Base-by-base conservation (phyloP, 371 early-diverging fungal genomes). In the Dinochytrium kinnereticum region DNA sequence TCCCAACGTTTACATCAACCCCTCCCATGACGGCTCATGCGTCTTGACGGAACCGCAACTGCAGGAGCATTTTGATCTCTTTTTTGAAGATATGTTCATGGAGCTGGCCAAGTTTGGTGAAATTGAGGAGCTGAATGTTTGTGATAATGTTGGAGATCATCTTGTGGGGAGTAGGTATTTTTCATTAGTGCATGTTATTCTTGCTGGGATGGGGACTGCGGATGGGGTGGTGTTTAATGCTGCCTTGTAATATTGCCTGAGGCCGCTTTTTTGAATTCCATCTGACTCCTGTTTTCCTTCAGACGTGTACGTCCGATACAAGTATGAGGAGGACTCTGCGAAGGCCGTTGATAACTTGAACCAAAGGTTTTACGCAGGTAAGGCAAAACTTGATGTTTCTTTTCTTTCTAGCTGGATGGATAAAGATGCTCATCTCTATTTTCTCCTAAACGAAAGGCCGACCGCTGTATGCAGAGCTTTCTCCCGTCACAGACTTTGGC, bases 131-230 rank as follows among this genome's bases (percentile, higher is more conserved):
- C 91, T 99, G 92, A 90, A 93, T 68, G 92, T 82, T 3, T 98
- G 98, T 80, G 97, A 98, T 82, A 99, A 99, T 80, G 93, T 95
- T n/a, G 97, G 97, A 37, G 96, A 97, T 78, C 99, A 99, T 79
- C 87, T 99, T 55, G 91, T 97, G 26, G 97, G 98, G 21, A 98
- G 82, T 84, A 73, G 31, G 38, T 30, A n/a, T 34, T 26, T 70
- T 59, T 51, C 21, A 40, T 40, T 24, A 64, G 36, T 13, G 13
- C 19, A 51, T 34, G 57, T 51, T 38, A 17, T 71, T 37, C 59
- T 44, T 13, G 21, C 49, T 44, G 21, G n/a, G n/a, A n/a, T n/a
- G n/a, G n/a, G n/a, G n/a, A n/a, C n/a, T n/a, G n/a, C n/a, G n/a
- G n/a, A n/a, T n/a, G n/a, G n/a, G n/a, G n/a, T n/a, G n/a, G n/a